phyloP scores from a whole-genome alignment of 2,329 filamentous ascomycete species.

The Colletotrichum brevisporum region DNA sequence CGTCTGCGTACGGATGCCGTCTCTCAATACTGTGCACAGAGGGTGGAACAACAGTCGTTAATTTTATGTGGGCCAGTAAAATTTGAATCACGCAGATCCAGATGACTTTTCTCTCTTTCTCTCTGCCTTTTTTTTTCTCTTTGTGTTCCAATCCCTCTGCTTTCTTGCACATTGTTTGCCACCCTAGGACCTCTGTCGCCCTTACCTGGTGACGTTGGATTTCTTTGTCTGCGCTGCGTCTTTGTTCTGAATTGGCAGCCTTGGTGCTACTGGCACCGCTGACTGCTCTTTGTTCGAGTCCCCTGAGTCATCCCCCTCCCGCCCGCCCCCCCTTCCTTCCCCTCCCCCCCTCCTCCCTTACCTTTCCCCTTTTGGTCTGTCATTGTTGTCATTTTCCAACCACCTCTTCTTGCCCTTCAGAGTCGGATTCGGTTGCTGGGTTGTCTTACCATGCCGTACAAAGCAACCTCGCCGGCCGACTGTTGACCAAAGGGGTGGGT shows the following conservation, averaged over 20 bases:
- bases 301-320: background rate
- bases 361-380: background rate
- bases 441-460: conserved; percentile 20
- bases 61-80: conserved; percentile 36
- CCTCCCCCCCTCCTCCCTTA: background rate
- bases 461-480: conserved; percentile 13
- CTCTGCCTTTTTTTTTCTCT: background rate
- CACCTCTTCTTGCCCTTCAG: background rate
- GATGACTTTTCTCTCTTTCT: background rate
- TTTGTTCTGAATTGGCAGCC: background rate
- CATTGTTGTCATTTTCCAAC: background rate
- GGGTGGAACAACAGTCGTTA: conserved; percentile 14
- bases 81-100: conserved; percentile 34
- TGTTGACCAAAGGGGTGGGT: background rate
- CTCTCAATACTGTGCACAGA: background rate
- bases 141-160: background rate
- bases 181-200: background rate
- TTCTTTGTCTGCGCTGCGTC: conserved; percentile 3
- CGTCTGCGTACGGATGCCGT: background rate
- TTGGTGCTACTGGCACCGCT: background rate
- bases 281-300: background rate
- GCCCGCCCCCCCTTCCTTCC: background rate
- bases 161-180: too few relatives aligned
- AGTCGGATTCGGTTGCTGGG: background rate
- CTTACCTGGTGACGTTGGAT: background rate